Base-by-base conservation (phyloP, 2,329 filamentous ascomycete genomes). In the Aspergillus versicolor region DNA sequence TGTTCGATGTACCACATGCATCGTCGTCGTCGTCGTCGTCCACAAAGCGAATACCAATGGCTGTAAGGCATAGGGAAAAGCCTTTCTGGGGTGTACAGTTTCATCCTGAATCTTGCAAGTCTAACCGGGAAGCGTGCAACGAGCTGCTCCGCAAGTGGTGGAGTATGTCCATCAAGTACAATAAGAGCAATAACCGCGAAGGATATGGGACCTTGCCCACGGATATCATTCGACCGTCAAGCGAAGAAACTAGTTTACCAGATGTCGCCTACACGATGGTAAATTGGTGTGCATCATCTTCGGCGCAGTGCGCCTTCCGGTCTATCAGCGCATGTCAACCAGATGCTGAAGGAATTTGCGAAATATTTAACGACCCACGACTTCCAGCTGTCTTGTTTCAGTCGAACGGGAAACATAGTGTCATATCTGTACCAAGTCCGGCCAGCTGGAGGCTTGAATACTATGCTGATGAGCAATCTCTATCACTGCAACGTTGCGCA, bases 31-130 rank as follows among this genome's bases (percentile, higher is more conserved):
- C 19, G 13, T 45, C 17, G 9, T 65, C 69, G 11, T 61, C 68
- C 8, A 66, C 63, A 13, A 65, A 66, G 21, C 67, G 70, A 45
- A 86, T 86, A 61, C 81, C 94, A n/a, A 95, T 95, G 90, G 90
- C 84, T 0, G 85, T 88, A 15, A 84, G 81, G 61, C 91, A 96
- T 70, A 75, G 70, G 17, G 68, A 62, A 1, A 87, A 85, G 62
- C 92, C 92, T 0, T 89, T 93, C 61, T 95, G 89, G 87, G 92
- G 89, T 0, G 81, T 96, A 17, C 92, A 96, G 69, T 96, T 94
- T 66, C 92, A 96, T 68, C 92, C 92, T 0, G 92, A 97, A 72
- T 96, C 91, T 0, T 96, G 91, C 71, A 95, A 92, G 4, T 89
- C 90, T 40, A 75, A 79, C 3, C 82, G 60, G 12, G 52, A 83